A percentile compares a stretch with the other conserved stretches of the same genome.
Evolutionary conservation across 139 green algal species (phyloP).

Genomic region (Zygnema cylindricum): DNA sequence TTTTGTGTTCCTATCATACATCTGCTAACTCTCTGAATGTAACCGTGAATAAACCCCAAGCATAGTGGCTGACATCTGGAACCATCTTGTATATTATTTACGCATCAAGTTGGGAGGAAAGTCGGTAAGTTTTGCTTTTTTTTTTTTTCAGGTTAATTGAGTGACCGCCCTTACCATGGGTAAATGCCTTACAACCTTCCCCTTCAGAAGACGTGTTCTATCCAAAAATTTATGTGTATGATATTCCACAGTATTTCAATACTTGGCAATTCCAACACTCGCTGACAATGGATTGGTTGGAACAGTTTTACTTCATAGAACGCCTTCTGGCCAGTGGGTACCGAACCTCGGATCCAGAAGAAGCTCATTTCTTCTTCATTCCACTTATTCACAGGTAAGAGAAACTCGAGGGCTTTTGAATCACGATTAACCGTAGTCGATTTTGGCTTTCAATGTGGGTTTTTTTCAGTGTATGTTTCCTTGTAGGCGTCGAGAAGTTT

Average conservation of each 20-base stretch:
- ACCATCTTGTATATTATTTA: neutral
- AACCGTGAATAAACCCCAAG: neutral
- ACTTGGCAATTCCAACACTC: constrained; percentile 28
- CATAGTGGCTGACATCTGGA: neutral
- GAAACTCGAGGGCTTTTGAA: neutral
- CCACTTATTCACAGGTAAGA: constrained; percentile 34
- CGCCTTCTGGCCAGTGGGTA: constrained; percentile 42
- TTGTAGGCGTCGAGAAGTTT: neutral
- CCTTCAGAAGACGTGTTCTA: neutral
- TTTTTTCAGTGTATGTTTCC: too few species aligned
- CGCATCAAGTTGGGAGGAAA: neutral
- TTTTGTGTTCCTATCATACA: too few species aligned
- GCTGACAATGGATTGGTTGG: constrained; percentile 9
- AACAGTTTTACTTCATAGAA: constrained; percentile 52
- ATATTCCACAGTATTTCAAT: constrained; percentile 38
- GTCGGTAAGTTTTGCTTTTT: too few species aligned
- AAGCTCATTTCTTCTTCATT: constrained; percentile 62
- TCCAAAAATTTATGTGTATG: constrained; percentile 9
- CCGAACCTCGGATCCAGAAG: constrained; percentile 49
- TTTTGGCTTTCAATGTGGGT: neutral
- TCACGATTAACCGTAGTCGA: neutral
- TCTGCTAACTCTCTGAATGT: too few species aligned
- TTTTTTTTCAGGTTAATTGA: neutral
- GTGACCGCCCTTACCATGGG: neutral
- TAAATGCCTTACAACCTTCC: neutral